phyloP scores from a whole-genome alignment of 2,329 filamentous ascomycete species.

The Trematosphaeria pertusa region DNA sequence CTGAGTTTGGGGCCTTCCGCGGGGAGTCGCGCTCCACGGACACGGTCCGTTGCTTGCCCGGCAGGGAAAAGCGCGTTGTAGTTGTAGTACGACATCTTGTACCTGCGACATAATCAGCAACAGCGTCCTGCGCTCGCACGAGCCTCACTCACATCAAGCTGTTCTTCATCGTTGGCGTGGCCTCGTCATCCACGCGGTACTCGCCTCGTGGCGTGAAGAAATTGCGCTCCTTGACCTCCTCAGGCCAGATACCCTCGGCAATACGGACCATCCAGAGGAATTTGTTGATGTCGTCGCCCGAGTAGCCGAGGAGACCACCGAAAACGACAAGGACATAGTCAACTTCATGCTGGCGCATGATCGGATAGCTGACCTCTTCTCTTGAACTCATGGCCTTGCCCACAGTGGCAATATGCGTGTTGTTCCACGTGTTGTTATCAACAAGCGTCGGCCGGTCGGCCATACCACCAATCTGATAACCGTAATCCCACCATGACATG shows the following conservation, averaged over 20 bases:
- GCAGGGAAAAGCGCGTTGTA: conserved; percentile 89
- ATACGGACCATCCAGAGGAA: conserved; percentile 99
- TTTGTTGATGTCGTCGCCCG: conserved; percentile 99
- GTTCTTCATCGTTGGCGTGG: conserved; percentile 97
- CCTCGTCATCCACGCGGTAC: conserved; percentile 91
- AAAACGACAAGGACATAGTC: conserved; percentile 99
- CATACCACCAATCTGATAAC: conserved; percentile 99
- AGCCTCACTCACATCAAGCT: conserved; percentile 83
- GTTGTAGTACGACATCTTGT: conserved; percentile 99
- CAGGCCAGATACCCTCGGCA: conserved; percentile 99
- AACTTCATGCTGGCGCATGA: conserved; percentile 97
- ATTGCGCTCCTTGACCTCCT: conserved; percentile 95
- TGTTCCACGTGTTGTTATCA: conserved; percentile 99
- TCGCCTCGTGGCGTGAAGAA: conserved; percentile 95
- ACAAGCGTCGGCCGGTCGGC: conserved; percentile 95
- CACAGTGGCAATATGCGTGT: conserved; percentile 98
- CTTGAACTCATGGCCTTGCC: conserved; percentile 98
- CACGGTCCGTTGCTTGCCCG: conserved; percentile 88
- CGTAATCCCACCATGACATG: conserved; percentile 99
- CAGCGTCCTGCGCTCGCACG: not conserved
- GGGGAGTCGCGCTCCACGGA: conserved; percentile 82
- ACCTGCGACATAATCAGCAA: conserved; percentile 65
- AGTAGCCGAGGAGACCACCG: conserved; percentile 94
- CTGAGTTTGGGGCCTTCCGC: conserved; percentile 83
- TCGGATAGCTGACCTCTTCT: conserved; percentile 97